Conservation (phyloP, 2,329 filamentous ascomycete genomes). For the Venturia oleaginea region DNA sequence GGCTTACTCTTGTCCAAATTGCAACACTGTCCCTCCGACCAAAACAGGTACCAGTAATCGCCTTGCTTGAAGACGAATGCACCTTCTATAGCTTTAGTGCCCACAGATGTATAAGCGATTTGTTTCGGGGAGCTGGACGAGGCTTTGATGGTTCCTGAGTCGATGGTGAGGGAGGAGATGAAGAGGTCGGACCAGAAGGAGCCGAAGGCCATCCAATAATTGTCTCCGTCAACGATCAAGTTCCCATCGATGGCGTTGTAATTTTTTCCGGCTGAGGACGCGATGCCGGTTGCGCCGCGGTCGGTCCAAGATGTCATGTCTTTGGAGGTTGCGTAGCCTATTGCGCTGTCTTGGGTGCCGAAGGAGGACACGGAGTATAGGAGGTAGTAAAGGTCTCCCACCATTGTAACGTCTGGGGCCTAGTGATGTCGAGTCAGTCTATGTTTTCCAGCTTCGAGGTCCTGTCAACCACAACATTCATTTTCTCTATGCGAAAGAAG, state of each 20-base stretch:
- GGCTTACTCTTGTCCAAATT: slow-evolving; percentile 45
- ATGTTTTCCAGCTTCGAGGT: background rate
- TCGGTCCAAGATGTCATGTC: slow-evolving; percentile 51
- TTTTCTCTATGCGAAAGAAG: background rate
- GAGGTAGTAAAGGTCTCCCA: slow-evolving; percentile 53
- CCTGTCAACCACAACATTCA: background rate
- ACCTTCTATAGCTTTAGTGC: slow-evolving; percentile 47
- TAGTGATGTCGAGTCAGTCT: slow-evolving; percentile 20
- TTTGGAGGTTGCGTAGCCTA: slow-evolving; percentile 47
- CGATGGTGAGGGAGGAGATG: slow-evolving; percentile 35
- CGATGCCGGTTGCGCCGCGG: slow-evolving; percentile 45
- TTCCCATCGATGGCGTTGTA: slow-evolving; percentile 47
- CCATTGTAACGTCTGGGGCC: slow-evolving; percentile 54
- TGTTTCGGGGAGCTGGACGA: slow-evolving; percentile 25
- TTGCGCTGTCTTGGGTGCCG: slow-evolving; percentile 51
- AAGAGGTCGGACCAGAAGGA: slow-evolving; percentile 61
- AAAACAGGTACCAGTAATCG: slow-evolving; percentile 57
- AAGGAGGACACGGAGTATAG: slow-evolving; percentile 59
- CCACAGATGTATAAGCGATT: slow-evolving; percentile 45
- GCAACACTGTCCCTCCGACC: slow-evolving; percentile 53
- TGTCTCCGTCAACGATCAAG: slow-evolving; percentile 33
- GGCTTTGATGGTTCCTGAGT: slow-evolving; percentile 23
- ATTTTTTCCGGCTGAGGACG: slow-evolving; percentile 27
- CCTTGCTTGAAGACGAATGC: slow-evolving; percentile 47
- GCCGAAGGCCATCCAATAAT: slow-evolving; percentile 51